A percentile compares a stretch with the other conserved stretches of the same genome.
Evolutionary conservation across 2,329 filamentous ascomycete species (phyloP).

Genomic region (Monilinia vaccinii-corymbosi): DNA sequence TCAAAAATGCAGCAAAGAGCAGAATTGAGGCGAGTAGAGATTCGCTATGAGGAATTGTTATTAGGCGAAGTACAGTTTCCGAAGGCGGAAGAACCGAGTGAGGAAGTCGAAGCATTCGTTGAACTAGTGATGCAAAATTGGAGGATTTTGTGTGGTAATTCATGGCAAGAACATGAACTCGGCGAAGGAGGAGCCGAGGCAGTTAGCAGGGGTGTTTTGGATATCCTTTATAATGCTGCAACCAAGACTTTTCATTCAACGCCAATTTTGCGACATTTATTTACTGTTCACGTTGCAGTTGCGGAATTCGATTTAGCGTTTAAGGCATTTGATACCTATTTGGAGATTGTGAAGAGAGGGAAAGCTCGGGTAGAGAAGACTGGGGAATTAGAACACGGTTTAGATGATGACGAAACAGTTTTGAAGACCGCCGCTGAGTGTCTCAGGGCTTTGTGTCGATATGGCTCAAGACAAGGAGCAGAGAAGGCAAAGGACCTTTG

Average conservation of each 20-base stretch:
- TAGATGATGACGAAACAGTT: conserved; percentile 72
- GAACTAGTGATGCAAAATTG: conserved; percentile 77
- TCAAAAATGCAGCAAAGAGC: conserved; percentile 56
- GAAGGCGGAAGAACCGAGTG: conserved; percentile 67
- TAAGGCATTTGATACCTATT: conserved; percentile 84
- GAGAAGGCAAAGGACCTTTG: conserved; percentile 70
- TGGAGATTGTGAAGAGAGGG: conserved; percentile 77
- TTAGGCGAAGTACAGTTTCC: conserved; percentile 77
- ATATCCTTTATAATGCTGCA: conserved; percentile 81
- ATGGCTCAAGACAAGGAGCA: conserved; percentile 63
- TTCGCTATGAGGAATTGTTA: conserved; percentile 69
- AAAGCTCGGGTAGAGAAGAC: conserved; percentile 78
- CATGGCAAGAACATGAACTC: conserved; percentile 73
- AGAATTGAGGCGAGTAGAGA: conserved; percentile 73
- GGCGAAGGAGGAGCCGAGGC: conserved; percentile 71
- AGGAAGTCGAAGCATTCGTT: conserved; percentile 75
- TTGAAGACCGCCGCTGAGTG: conserved; percentile 73
- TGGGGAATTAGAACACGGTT: conserved; percentile 56
- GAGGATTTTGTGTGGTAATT: conserved; percentile 67
- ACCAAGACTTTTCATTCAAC: conserved; percentile 96
- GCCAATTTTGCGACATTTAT: conserved; percentile 74
- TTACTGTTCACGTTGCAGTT: conserved; percentile 76
- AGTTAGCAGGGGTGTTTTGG: conserved; percentile 68
- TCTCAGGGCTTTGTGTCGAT: conserved; percentile 72
- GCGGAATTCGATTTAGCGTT: conserved; percentile 89